Evolutionary conservation across 129 eudicot species (phyloP), one percentile per base, ranked within the genome.

Genomic region (Chrysanthemum seticuspe): DNA sequence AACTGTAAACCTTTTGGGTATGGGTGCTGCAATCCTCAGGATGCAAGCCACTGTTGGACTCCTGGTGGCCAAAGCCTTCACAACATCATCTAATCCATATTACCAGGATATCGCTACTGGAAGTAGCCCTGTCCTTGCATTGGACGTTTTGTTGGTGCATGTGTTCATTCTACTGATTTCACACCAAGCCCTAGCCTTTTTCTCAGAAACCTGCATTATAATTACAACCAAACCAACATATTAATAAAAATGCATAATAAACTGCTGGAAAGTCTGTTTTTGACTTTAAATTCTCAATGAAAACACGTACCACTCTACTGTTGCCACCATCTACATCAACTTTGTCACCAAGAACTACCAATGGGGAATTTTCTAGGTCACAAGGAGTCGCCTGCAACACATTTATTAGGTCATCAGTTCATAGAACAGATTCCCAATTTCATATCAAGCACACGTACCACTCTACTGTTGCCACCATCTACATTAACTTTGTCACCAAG

Each of bases 91-190:
- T 45, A 88, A 79, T 81, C 97, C 99, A 70, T 90, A 78, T 72
- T 87, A 87, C 81, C 89, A 86, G 79, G 89, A 93, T 65, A 62
- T 81, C n/a, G 2, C 96, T 74, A 84, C 96, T 40, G 93, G 93
- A 44, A 84, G 40, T 65, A 94, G 84, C 77, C 98, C 98, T 70
- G 96, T 94, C 58, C 91, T 94, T 78, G 97, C 96, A 31, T 74
- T 94, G 89, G 99, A 94, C 74, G 93, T 94, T 59, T 94, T 94
- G 84, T 79, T 90, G 87, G 96, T 94, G 29, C 99, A 94, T 96
- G 98, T 94, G 83, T 55, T 54, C 44, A 36, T 1, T 36, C 53
- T 52, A 71, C 10, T 6, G n/a, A 67, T 40, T 56, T 78, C 64
- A 60, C 98, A 93, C 98, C 98, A 93, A 29, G 98, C 97, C 66